These are phyloP conservation scores for Amoeboaphelidium protococcarum DNA, from an alignment of 371 early-diverging fungal species.

Conservation along the genomic window DNA sequence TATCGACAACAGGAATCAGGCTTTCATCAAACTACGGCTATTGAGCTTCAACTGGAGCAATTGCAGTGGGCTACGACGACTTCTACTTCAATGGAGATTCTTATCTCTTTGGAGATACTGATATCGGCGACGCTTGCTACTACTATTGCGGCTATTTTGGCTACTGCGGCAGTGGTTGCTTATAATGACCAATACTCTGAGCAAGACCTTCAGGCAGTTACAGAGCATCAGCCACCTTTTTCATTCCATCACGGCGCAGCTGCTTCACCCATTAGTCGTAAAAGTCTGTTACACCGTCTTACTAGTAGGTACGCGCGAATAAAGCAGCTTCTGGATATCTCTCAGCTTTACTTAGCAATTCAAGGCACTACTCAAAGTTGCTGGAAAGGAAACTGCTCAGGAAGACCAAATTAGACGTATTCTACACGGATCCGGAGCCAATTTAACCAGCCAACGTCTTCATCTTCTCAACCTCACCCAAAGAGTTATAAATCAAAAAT, in stretches of 20 bases:
- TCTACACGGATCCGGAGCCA: conserved; percentile 27
- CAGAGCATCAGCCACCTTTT: conserved; percentile 60
- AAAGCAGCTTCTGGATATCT: conserved; percentile 89
- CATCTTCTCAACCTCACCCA: conserved; percentile 49
- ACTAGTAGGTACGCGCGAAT: conserved; percentile 73
- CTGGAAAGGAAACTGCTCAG: conserved; percentile 43
- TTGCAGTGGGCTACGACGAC: too few species aligned
- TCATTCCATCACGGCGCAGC: conserved; percentile 21
- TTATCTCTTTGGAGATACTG: too few species aligned
- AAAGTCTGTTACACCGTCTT: conserved; percentile 34
- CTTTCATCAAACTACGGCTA: too few species aligned
- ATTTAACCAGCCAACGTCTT: conserved; percentile 27
- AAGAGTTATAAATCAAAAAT: conserved; percentile 60
- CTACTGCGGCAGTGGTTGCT: conserved; percentile 23
- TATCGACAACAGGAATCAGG: too few species aligned
- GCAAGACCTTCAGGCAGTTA: conserved; percentile 56
- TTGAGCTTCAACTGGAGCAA: too few species aligned
- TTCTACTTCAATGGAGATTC: too few species aligned
- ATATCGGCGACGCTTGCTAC: too few species aligned
- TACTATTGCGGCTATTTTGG: neutral
- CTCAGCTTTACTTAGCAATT: conserved; percentile 49
- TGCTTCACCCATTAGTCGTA: conserved; percentile 47
- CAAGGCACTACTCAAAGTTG: conserved; percentile 42
- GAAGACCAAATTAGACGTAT: conserved; percentile 63
- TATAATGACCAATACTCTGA: conserved; percentile 55